A percentile compares a stretch with the other conserved stretches of the same genome.
phyloP scores from a whole-genome alignment of 2,329 filamentous ascomycete species.

The Verruconis gallopava region DNA sequence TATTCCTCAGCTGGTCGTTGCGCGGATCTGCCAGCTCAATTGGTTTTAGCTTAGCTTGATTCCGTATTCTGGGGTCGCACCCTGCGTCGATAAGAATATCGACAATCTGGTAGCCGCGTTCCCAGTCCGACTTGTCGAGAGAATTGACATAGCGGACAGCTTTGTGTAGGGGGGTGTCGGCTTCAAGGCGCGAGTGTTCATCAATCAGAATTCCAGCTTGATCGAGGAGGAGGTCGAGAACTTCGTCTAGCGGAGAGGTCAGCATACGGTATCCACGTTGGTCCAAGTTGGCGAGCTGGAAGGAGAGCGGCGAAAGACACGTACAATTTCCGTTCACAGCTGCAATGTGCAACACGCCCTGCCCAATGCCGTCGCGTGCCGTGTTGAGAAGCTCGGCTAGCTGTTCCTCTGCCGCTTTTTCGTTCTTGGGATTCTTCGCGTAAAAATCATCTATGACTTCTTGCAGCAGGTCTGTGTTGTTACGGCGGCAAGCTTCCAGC shows the following conservation, averaged over 20 bases:
- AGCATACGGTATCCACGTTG: slow-evolving; percentile 6
- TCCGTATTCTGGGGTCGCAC: slow-evolving; percentile 48
- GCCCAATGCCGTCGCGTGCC: slow-evolving; percentile 74
- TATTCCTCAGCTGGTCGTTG: slow-evolving; percentile 47
- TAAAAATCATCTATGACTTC: slow-evolving; percentile 52
- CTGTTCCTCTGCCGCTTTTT: slow-evolving; percentile 38
- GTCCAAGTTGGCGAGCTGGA: slow-evolving; percentile 9
- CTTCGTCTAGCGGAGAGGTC: slow-evolving; percentile 44
- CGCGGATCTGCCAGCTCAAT: slow-evolving; percentile 60
- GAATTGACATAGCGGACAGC: slow-evolving; percentile 66
- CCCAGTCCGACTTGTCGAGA: slow-evolving; percentile 48
- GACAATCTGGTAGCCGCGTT: slow-evolving; percentile 54
- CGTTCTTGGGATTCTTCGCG: slow-evolving; percentile 31
- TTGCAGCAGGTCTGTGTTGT: slow-evolving; percentile 75
- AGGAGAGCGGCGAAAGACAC: slow-evolving; percentile 21
- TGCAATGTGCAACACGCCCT: slow-evolving; percentile 80
- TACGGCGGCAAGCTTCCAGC: slow-evolving; percentile 83
- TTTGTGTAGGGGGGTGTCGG: slow-evolving; percentile 68
- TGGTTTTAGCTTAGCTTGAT: slow-evolving; percentile 61
- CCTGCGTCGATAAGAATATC: slow-evolving; percentile 77
- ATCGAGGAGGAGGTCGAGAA: slow-evolving; percentile 71
- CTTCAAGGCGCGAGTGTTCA: slow-evolving; percentile 55
- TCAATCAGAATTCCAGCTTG: slow-evolving; percentile 79
- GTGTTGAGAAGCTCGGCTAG: slow-evolving; percentile 72
- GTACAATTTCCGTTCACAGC: slow-evolving; percentile 74